A percentile compares a stretch with the other conserved stretches of the same genome.
Conservation (phyloP, 345 rosid genomes). For the Eutrema yunnanense region DNA sequence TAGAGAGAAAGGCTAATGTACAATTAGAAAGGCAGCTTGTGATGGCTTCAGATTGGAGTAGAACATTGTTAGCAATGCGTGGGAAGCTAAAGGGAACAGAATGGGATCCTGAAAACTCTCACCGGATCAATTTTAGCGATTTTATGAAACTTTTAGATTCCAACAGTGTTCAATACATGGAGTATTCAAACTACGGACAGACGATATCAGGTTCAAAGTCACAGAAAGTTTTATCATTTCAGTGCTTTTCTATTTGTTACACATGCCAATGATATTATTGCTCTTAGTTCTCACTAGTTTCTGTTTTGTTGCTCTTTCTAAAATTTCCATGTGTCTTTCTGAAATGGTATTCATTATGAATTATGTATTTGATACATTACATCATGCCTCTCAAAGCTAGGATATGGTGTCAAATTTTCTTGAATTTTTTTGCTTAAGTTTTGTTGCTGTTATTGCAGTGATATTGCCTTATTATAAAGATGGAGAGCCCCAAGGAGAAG, state of each 20-base stretch:
- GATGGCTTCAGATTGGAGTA: conserved; percentile 87
- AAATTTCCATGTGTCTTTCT: not conserved
- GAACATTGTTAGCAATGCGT: conserved; percentile 56
- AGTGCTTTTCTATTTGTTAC: not conserved
- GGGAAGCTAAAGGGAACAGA: conserved; percentile 85
- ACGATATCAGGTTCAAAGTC: conserved; percentile 59
- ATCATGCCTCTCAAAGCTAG: not conserved
- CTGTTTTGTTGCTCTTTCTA: not conserved
- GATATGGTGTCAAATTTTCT: not conserved
- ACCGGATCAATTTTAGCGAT: conserved; percentile 72
- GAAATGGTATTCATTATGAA: not conserved
- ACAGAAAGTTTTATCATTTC: not conserved
- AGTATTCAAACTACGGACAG: conserved; percentile 83
- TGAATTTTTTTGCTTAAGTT: not conserved
- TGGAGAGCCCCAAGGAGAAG: conserved; percentile 38
- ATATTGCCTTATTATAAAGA: conserved; percentile 81
- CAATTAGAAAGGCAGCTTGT: conserved; percentile 93
- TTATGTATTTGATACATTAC: too few relatives aligned
- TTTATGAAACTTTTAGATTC: conserved; percentile 71
- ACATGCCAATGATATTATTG: not conserved
- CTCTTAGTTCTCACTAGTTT: not conserved
- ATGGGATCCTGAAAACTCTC: conserved; percentile 85
- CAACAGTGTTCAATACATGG: conserved; percentile 82
- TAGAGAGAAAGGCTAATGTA: conserved; percentile 64
- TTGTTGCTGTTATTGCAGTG: conserved; percentile 42